Evolutionary conservation across 73 alveolate genomes (phyloP).

Genomic region (Paramecium primaurelia): DNA sequence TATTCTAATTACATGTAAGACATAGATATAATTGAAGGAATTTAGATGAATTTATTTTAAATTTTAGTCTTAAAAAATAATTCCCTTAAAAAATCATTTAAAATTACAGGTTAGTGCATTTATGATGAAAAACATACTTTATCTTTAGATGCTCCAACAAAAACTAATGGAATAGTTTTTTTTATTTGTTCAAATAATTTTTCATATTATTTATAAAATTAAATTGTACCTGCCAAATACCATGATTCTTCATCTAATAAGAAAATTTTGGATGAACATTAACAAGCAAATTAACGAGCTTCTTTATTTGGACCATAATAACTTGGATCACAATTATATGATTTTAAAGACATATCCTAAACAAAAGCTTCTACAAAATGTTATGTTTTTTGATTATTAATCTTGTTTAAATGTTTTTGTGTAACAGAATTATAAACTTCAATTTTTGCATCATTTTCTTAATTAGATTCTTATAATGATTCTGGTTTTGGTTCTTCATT

Average conservation of each 20-base stretch:
- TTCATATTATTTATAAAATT: background rate
- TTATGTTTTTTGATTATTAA: background rate
- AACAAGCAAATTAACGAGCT: background rate
- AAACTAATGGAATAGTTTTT: background rate
- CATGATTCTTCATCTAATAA: constrained; percentile 1
- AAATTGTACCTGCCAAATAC: background rate
- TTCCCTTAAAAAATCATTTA: constrained; percentile 4
- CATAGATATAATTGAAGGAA: background rate
- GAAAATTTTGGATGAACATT: background rate
- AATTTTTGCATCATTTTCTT: background rate
- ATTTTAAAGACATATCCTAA: background rate
- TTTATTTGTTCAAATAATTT: background rate
- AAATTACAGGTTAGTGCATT: background rate
- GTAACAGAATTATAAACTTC: background rate
- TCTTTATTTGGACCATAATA: constrained; percentile 18
- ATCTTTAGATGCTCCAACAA: background rate
- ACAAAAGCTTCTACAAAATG: constrained; percentile 16
- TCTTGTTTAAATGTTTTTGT: background rate
- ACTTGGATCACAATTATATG: background rate
- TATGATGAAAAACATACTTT: background rate
- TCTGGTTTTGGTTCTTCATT: background rate
- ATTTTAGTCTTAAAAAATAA: background rate
- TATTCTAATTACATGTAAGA: background rate
- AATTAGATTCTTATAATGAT: background rate
- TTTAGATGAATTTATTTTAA: background rate